phyloP scores from a whole-genome alignment of 352 stramenopile species.

The Globisporangium solare region DNA sequence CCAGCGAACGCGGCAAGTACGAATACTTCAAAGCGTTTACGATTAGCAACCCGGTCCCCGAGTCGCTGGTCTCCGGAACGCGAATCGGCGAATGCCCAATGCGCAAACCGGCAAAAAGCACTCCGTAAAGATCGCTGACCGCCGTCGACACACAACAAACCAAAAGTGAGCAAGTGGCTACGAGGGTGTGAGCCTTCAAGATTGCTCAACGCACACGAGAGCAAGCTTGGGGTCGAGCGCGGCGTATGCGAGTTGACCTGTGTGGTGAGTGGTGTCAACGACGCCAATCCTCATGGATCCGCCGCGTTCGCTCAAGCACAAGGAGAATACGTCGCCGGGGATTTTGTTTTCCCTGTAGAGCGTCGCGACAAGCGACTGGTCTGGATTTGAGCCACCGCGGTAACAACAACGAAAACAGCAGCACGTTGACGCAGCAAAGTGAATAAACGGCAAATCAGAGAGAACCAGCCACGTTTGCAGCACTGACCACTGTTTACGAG shows the following conservation, averaged over 20 bases:
- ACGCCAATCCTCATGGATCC: slow-evolving; percentile 67
- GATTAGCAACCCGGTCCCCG: slow-evolving; percentile 63
- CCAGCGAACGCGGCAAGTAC: slow-evolving; percentile 56
- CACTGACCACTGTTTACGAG: slow-evolving; percentile 53
- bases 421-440: background rate
- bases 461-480: too few relatives aligned
- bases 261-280: slow-evolving; percentile 42
- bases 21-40: slow-evolving; percentile 84
- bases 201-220: too few relatives aligned
- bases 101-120: slow-evolving; percentile 64
- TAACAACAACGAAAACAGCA: too few relatives aligned
- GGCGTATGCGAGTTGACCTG: slow-evolving; percentile 47
- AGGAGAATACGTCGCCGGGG: slow-evolving; percentile 62
- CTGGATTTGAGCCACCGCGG: slow-evolving; percentile 9
- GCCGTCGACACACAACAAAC: background rate
- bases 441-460: background rate
- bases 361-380: slow-evolving; percentile 73
- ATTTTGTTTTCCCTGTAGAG: slow-evolving; percentile 80
- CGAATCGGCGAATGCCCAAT: slow-evolving; percentile 64
- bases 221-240: slow-evolving; percentile 33
- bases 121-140: slow-evolving; percentile 53
- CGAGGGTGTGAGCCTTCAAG: slow-evolving; percentile 15
- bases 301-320: slow-evolving; percentile 70
- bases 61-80: slow-evolving; percentile 27
- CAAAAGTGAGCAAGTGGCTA: too few relatives aligned